These are phyloP conservation scores for Phytopythium litorale DNA, from an alignment of 352 stramenopile species.

Conservation along the genomic window DNA sequence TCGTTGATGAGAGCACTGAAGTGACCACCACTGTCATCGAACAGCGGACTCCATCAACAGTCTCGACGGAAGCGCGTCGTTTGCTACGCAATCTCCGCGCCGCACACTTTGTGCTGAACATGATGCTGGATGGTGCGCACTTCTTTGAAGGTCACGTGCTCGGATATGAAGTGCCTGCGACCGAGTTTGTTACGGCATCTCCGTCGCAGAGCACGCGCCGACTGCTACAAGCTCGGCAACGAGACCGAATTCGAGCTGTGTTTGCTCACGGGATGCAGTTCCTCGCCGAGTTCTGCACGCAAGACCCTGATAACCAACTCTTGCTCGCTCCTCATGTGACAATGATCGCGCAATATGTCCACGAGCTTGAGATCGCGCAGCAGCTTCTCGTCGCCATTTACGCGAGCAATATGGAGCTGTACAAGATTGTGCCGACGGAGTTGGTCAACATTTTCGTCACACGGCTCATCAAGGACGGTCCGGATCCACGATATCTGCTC, in stretches of 20 bases:
- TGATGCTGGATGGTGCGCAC: slow-evolving; percentile 66
- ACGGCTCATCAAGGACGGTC: slow-evolving; percentile 29
- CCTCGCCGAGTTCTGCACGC: slow-evolving; percentile 42
- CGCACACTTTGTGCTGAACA: slow-evolving; percentile 54
- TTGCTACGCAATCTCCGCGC: slow-evolving; percentile 57
- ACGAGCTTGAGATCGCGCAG: slow-evolving; percentile 54
- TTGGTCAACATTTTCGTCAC: slow-evolving; percentile 54
- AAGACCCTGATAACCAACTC: slow-evolving; percentile 43
- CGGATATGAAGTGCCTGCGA: slow-evolving; percentile 6
- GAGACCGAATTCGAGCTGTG: slow-evolving; percentile 46
- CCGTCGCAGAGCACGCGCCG: not conserved
- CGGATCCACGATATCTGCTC: slow-evolving; percentile 50
- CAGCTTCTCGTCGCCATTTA: slow-evolving; percentile 58
- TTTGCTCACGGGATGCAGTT: slow-evolving; percentile 60
- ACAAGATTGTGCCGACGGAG: slow-evolving; percentile 52
- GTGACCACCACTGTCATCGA: not conserved
- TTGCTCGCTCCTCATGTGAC: slow-evolving; percentile 39
- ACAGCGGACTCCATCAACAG: not conserved
- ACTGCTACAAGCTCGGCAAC: slow-evolving; percentile 37
- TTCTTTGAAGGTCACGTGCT: slow-evolving; percentile 58
- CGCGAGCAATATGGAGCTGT: slow-evolving; percentile 35
- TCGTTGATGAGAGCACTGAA: not conserved
- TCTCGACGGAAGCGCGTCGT: slow-evolving; percentile 35
- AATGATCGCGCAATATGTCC: slow-evolving; percentile 52
- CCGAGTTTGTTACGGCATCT: not conserved